These are phyloP conservation scores for Venturia aucupariae DNA, from an alignment of 2,329 filamentous ascomycete species.

Conservation along the genomic window DNA sequence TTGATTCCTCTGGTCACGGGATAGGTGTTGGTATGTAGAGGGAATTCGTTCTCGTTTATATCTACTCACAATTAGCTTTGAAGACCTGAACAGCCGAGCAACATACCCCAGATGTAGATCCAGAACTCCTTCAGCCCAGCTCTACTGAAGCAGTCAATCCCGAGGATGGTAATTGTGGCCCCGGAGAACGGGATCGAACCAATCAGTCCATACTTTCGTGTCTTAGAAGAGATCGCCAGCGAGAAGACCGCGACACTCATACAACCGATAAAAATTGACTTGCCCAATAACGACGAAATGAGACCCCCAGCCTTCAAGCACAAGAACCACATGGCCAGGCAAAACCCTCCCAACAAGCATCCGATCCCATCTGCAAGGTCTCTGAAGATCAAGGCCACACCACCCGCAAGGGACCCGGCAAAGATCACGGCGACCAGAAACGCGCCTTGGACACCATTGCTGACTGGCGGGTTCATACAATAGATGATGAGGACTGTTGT, in stretches of 20 bases:
- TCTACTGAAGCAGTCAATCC: conserved; percentile 81
- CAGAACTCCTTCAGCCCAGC: conserved; percentile 96
- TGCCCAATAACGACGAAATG: conserved; percentile 51
- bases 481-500: conserved; percentile 66
- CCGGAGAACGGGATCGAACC: conserved; percentile 69
- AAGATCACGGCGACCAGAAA: conserved; percentile 72
- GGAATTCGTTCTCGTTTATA: conserved; percentile 72
- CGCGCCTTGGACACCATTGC: conserved; percentile 68
- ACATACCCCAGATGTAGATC: conserved; percentile 75
- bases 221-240: conserved; percentile 64
- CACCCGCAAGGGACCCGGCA: conserved; percentile 66
- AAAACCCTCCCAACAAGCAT: conserved; percentile 80
- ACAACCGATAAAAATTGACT: conserved; percentile 64
- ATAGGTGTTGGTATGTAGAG: conserved; percentile 65
- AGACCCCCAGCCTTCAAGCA: conserved; percentile 68
- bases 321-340: conserved; percentile 82
- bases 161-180: conserved; percentile 67
- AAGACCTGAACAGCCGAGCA: background rate
- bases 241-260: conserved; percentile 60
- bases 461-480: conserved; percentile 72
- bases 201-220: conserved; percentile 70
- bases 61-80: conserved; percentile 29
- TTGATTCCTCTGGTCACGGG: conserved; percentile 78
- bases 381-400: conserved; percentile 64
- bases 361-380: conserved; percentile 80